Evolutionary conservation across 202 grass and related monocot genomes (phyloP), one percentile per base, ranked within the genome.

Genomic region (Panicum virgatum): DNA sequence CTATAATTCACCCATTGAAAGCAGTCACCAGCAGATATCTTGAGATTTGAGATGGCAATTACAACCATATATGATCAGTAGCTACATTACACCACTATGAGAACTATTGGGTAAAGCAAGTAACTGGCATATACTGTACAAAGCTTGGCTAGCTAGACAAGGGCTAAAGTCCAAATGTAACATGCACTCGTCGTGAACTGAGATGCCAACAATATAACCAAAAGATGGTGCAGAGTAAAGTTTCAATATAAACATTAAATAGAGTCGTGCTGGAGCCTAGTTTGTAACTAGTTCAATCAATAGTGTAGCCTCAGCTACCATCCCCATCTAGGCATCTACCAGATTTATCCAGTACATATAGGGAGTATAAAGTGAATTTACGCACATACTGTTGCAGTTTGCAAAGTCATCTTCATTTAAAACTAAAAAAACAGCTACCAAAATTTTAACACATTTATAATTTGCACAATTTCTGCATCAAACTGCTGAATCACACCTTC

Each of bases 1-100:
- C 9, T 54, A 73, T 45, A 7, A 78, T 63, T 78, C 26, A 50
- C 12, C 75, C 60, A 78, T 20, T 62, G 40, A 63, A 32, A 47
- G 4, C 15, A 72, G 9, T 72, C 27, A 72, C 69, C 69, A 72
- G 45, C 27, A 29, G 36, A 18, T 34, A 34, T 72, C 16, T 46
- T 47, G 43, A 29, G 69, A 45, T 51, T 30, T 32, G 12, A 50
- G 7, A 9, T 72, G 44, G 9, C 26, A 72, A 72, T 20, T 72
- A 30, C 29, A 72, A 52, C 12, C 27, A 48, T 5, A 34, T 3
- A 29, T 37, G 16, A 53, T 39, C 50, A 23, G 27, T 18, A 73
- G 12, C 29, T 38, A 73, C 32, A 23, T 51, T 18, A 52, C 44
- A 52, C 30, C 52, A 72, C 10, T 52, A 79, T 18, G 14, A 23